phyloP scores from a whole-genome alignment of 176 grass and related monocot genomes.

The Avena atlantica region DNA sequence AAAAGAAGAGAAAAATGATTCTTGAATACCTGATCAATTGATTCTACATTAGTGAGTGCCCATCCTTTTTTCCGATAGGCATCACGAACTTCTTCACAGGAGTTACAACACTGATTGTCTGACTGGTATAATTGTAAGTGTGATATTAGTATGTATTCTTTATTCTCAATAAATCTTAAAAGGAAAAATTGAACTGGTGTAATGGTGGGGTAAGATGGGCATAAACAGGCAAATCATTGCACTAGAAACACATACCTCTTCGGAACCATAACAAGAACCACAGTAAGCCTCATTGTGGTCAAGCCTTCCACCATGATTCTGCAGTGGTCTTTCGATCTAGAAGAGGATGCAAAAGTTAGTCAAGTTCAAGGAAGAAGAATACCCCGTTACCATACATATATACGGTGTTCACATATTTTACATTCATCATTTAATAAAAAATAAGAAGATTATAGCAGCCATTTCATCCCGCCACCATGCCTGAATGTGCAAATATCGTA shows the following conservation, averaged over 20 bases:
- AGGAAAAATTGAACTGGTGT: slow-evolving; percentile 6
- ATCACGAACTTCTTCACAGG: slow-evolving; percentile 96
- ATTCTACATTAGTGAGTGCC: slow-evolving; percentile 76
- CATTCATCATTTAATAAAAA: background rate
- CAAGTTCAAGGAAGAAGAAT: slow-evolving; percentile 31
- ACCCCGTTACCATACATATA: slow-evolving; percentile 18
- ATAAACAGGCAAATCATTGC: slow-evolving; percentile 3
- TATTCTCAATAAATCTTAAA: slow-evolving; percentile 33
- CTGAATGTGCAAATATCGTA: slow-evolving; percentile 15
- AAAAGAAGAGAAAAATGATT: slow-evolving; percentile 22
- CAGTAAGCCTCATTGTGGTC: slow-evolving; percentile 98
- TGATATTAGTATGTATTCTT: slow-evolving; percentile 38
- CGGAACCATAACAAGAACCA: slow-evolving; percentile 95
- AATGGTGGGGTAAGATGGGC: background rate
- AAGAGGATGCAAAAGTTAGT: slow-evolving; percentile 24
- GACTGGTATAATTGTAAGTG: slow-evolving; percentile 59
- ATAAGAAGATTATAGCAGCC: background rate
- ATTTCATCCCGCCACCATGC: slow-evolving; percentile 9
- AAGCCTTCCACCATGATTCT: slow-evolving; percentile 97
- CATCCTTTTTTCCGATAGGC: slow-evolving; percentile 93
- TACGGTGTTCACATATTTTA: slow-evolving; percentile 21
- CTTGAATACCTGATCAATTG: slow-evolving; percentile 80
- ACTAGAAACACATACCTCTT: slow-evolving; percentile 53
- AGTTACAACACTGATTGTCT: slow-evolving; percentile 96
- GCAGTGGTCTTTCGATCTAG: slow-evolving; percentile 96